Base-by-base conservation (phyloP, 164 flowering plant species). In the Vitis amurensis region DNA sequence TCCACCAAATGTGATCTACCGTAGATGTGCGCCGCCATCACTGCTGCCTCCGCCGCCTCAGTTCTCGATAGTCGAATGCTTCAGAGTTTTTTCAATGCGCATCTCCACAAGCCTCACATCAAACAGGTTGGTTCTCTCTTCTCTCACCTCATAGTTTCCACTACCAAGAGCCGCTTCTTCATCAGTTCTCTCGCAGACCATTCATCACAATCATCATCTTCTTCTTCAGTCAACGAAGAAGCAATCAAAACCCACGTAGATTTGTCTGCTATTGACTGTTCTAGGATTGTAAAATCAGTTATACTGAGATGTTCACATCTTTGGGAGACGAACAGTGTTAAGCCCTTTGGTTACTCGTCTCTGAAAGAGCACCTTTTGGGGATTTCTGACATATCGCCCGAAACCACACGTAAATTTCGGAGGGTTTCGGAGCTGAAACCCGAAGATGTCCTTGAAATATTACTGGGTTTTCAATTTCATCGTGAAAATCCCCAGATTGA, bases 391-490 rank as follows among this genome's bases (percentile, higher is more conserved):
- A 69, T 86, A 51, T 70, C 80, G 8, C 99, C 99, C 50, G 80
- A 65, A 31, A 73, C 73, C 52, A 71, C 76, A 0, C 94, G 97
- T 66, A 74, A 75, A 17, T 86, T 83, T 82, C 77, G 84, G 80
- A 63, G 96, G 50, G 75, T 75, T 74, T 78, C 77, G n/a, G 68
- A 16, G 55, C 69, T 89, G 78, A 81, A 73, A 64, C 88, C 97
- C 11, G 81, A 83, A 15, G 79, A 93, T 81, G 88, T 87, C 30
- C 88, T 85, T 59, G 84, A 82, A 74, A 68, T 95, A 52, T 78
- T 93, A n/a, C 50, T 76, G 77, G 83, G 80, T 68, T 88, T 86
- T 71, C 74, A 83, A 13, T 68, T 17, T 48, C 79, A 76, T 60
- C 50, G 69, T 52, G 69, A 64, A 52, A 75, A 75, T 2, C 69